Base-by-base conservation (phyloP, 345 rosid species). In the Populus davidiana region DNA sequence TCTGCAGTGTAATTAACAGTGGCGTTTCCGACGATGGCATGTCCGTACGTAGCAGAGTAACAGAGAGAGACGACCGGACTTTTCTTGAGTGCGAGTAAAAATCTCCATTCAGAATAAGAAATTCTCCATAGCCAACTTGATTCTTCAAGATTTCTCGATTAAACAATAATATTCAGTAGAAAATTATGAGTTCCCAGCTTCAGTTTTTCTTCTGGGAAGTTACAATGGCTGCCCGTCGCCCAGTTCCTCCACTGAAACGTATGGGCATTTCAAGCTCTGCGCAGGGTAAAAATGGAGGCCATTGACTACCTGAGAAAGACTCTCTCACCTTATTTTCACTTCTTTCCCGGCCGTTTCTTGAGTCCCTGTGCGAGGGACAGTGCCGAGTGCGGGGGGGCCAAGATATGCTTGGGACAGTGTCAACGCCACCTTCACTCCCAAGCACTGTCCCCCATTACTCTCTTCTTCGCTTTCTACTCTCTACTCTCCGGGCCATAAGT, bases 301-400 rank as follows among this genome's bases (percentile, higher is more conserved):
- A 81, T 76, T 76, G 77, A 72, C 12, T 36, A 20, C 9, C 23
- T 20, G 59, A 69, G 73, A 76, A 49, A 52, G 86, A 67, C 67
- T 73, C 71, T n/a, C 43, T n/a, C 43, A 33, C 35, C 35, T 33
- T 33, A 4, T 35, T 35, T 33, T 63, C 1, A 13, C 36, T 1
- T 7, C n/a, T 17, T 33, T 33, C 35, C 35, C 35, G 33, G 33
- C 44, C 59, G 33, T 63, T 18, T 52, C 80, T 38, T 68, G 65
- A 72, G 33, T 76, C 36, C 68, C 64, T 49, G 23, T 2, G 5
- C 27, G 12, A 36, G 35, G 5, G 75, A 21, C 78, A 69, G 74
- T 14, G n/a, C 17, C 20, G 41, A 35, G 56, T 21, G n/a, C 36
- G 25, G 66, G 52, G 35, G 35, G 52, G 43, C 63, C 63, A 3